phyloP scores from a whole-genome alignment of 192 early-diverging fungal genomes.

The Entophlyctis luteolus region DNA sequence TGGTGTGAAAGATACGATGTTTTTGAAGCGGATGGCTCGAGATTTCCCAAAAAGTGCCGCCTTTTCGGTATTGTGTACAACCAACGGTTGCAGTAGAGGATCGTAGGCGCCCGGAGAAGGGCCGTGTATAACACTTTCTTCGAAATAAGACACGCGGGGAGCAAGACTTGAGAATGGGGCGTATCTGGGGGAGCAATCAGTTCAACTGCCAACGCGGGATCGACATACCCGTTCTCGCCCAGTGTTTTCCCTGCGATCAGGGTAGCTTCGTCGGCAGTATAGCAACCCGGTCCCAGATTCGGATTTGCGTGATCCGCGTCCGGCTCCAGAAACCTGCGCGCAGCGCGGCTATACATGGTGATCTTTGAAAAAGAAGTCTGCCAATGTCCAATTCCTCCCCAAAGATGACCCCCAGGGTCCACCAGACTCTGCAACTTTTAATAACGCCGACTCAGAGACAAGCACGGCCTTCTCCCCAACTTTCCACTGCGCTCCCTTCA shows the following conservation, averaged over 20 bases:
- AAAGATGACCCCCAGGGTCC: too few relatives aligned
- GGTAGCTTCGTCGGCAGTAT: constrained; percentile 41
- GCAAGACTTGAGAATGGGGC: constrained; percentile 52
- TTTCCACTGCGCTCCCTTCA: too few relatives aligned
- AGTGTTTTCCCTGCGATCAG: constrained; percentile 45
- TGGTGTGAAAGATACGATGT: constrained; percentile 27
- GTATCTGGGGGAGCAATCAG: constrained; percentile 32
- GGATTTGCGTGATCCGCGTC: constrained; percentile 51
- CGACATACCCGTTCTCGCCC: constrained; percentile 39
- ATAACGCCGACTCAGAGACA: too few relatives aligned
- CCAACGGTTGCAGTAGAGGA: constrained; percentile 19
- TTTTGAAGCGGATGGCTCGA: constrained; percentile 35
- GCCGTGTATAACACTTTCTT: constrained; percentile 33
- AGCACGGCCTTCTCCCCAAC: too few relatives aligned
- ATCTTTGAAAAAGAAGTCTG: background rate
- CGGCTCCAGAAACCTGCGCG: constrained; percentile 46
- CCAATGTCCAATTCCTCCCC: too few relatives aligned
- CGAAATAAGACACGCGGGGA: constrained; percentile 46
- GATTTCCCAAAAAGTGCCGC: constrained; percentile 49
- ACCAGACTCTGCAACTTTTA: too few relatives aligned
- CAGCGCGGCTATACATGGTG: constrained; percentile 48
- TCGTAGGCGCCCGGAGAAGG: constrained; percentile 51
- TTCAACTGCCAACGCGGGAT: background rate
- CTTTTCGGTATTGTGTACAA: constrained; percentile 36
- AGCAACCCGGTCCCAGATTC: constrained; percentile 52